Base-by-base conservation (phyloP, 495 filamentous ascomycete species). In the Cercophora samala region DNA sequence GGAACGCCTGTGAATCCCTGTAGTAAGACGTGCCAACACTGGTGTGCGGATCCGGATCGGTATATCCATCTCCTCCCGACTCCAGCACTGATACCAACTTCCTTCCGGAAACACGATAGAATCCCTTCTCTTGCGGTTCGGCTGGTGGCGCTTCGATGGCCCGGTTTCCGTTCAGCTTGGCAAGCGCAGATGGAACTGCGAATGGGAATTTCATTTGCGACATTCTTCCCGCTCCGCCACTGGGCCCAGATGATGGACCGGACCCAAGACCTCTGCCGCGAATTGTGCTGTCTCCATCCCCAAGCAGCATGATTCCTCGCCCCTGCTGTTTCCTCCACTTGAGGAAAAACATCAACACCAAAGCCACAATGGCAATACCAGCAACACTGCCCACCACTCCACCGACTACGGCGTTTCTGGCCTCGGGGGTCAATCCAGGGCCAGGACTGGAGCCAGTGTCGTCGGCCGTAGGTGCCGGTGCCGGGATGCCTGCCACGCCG, bases 71-170 rank as follows among this genome's bases (percentile, higher is more conserved):
- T 21, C 89, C 88, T 56, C 90, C 88, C 42, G 84, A 84, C 51
- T 85, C 82, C 42, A 92, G 77, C 4, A 92, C 90, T 18, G 91
- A 87, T 5, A 85, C 82, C n/a, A 93, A 78, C 69, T 92, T 92
- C 63, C 86, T 82, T 42, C 91, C 91, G 5, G 90, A 89, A 4
- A 93, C 77, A 18, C 82, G 79, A 55, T 84, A 79, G 67, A 85
- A 82, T 3, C 82, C 83, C 71, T 81, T 82, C 51, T 76, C 74
- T 22, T 62, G 56, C 77, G 64, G 77, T 72, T 19, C 73, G 64
- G 60, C 75, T 62, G 79, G 78, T 72, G 68, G 77, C 70, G 70
- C 82, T 73, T 69, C 81, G 65, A 77, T 88, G 65, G 72, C 82
- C 75, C 68, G 83, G 74, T 77, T 78, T n/a, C 79, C 80, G 6